These are phyloP conservation scores for Wickerhamomyces sp. DNA, from an alignment of 1,139 yeast species.

Conservation along the genomic window DNA sequence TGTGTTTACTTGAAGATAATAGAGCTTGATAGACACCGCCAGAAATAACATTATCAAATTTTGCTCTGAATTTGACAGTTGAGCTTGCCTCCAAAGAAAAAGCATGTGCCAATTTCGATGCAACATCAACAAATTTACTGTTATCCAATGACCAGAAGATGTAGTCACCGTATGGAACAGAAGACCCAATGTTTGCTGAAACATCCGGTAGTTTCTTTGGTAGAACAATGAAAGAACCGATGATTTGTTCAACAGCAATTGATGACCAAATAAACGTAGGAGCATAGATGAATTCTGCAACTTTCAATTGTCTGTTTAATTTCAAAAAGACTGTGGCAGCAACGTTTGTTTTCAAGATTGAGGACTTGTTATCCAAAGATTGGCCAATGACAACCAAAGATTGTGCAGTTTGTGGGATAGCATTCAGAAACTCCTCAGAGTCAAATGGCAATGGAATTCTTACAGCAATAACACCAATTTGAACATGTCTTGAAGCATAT, in stretches of 20 bases:
- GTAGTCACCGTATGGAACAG: conserved; percentile 39
- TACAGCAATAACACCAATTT: conserved; percentile 63
- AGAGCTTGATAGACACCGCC: conserved; percentile 86
- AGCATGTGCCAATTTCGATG: conserved; percentile 65
- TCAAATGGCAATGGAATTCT: conserved; percentile 80
- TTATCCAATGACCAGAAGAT: conserved; percentile 69
- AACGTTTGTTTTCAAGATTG: conserved; percentile 61
- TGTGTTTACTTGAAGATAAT: conserved; percentile 37
- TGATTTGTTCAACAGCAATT: conserved; percentile 44
- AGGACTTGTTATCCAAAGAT: conserved; percentile 33
- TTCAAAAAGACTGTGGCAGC: conserved; percentile 67
- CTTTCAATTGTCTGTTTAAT: conserved; percentile 28
- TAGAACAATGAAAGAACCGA: conserved; percentile 40
- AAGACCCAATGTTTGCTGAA: conserved; percentile 22
- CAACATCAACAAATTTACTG: conserved; percentile 48
- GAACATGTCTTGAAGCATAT: conserved; percentile 29
- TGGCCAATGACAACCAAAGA: conserved; percentile 66
- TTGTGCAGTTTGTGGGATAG: conserved; percentile 55
- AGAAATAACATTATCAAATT: conserved; percentile 62
- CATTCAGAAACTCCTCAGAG: conserved; percentile 49
- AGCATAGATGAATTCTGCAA: conserved; percentile 49
- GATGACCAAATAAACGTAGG: conserved; percentile 56
- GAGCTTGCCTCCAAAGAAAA: conserved; percentile 61
- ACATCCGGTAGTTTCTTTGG: conserved; percentile 22
- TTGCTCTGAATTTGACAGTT: conserved; percentile 52